Percentiles rank a stretch among this genome's conserved stretches.
These are phyloP conservation scores for Sanghuangporus baumii DNA, from an alignment of 1,284 basidiomycete species.

Conservation along the genomic window DNA sequence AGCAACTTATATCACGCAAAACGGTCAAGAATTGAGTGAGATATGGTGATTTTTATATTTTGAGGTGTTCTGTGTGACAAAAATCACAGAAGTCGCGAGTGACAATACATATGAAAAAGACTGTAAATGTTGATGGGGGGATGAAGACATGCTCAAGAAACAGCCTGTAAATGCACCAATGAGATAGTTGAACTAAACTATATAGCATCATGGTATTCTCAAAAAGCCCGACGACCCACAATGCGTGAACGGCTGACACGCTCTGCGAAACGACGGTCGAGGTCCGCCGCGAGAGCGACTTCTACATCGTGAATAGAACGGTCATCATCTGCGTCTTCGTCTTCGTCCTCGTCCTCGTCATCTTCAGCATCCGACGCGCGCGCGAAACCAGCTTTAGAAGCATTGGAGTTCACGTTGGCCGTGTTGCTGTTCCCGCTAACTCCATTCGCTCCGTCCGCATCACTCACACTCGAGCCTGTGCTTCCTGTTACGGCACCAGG, in stretches of 20 bases:
- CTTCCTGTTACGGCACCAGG: neutral
- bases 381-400: neutral
- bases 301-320: slow-evolving; percentile 3
- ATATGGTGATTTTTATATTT: no score
- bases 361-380: neutral
- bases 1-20: no score
- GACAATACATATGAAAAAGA: no score
- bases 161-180: no score
- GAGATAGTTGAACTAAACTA: no score
- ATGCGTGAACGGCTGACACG: slow-evolving; percentile 12
- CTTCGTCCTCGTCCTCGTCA: neutral
- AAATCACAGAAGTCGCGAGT: no score
- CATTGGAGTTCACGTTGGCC: neutral
- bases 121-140: no score
- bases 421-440: neutral
- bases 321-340: neutral
- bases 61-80: no score
- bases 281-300: neutral
- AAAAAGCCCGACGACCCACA: neutral
- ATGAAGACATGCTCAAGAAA: no score
- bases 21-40: no score
- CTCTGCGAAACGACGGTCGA: slow-evolving; percentile 1
- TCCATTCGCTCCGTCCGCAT: neutral
- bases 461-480: neutral
- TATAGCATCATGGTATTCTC: neutral